Evolutionary conservation across 345 rosid genomes (phyloP).

Genomic region (Brassica carinata): DNA sequence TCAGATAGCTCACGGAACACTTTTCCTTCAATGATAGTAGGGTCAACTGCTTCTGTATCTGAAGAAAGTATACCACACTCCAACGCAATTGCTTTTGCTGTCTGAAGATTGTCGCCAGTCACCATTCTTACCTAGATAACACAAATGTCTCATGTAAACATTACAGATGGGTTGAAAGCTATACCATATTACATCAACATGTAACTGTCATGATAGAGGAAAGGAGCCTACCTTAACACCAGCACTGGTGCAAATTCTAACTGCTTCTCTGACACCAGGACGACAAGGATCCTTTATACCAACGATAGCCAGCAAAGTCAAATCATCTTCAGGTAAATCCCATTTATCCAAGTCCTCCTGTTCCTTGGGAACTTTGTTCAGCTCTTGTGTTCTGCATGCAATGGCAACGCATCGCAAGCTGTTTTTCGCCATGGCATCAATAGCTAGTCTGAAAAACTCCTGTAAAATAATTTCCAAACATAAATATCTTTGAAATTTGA

Average conservation of each 20-base stretch:
- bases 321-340: constrained; percentile 88
- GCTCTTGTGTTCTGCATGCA: constrained; percentile 72
- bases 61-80: constrained; percentile 93
- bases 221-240: constrained; percentile 77
- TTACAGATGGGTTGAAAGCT: not conserved
- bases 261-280: constrained; percentile 81
- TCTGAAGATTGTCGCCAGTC: constrained; percentile 95
- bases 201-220: not conserved
- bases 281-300: constrained; percentile 99
- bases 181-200: not conserved
- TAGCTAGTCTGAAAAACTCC: constrained; percentile 71
- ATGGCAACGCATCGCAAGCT: constrained; percentile 97
- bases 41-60: constrained; percentile 56
- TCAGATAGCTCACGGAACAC: constrained; percentile 79
- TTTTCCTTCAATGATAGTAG: constrained; percentile 79
- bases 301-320: constrained; percentile 87
- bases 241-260: constrained; percentile 69
- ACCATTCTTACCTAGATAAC: constrained; percentile 87
- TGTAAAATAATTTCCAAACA: constrained; percentile 35
- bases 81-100: constrained; percentile 94
- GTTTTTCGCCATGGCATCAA: constrained; percentile 83
- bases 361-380: constrained; percentile 63
- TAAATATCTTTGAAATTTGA: not conserved
- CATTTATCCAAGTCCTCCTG: constrained; percentile 64
- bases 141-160: not conserved